Evolutionary conservation across 805 yeast species (phyloP).

Genomic region (Ogataea angusta): DNA sequence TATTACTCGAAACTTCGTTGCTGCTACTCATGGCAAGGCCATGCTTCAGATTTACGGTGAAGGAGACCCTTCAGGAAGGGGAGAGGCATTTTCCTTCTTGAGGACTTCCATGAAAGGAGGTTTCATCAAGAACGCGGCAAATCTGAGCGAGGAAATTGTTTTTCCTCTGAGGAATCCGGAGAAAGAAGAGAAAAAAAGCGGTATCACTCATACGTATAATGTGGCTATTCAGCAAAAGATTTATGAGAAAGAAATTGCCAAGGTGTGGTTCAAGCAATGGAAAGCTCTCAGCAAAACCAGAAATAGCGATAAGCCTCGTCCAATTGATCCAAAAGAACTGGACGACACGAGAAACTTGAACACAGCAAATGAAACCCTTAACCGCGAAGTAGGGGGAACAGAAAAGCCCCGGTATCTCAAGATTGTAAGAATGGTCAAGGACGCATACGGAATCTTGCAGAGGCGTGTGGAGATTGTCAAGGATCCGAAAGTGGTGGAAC

Average conservation of each 20-base stretch:
- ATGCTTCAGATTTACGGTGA: slow-evolving; percentile 93
- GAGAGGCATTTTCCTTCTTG: slow-evolving; percentile 83
- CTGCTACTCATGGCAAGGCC: slow-evolving; percentile 94
- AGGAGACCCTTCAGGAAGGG: slow-evolving; percentile 92
- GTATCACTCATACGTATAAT: slow-evolving; percentile 67
- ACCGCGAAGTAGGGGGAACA: slow-evolving; percentile 26
- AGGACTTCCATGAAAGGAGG: slow-evolving; percentile 96
- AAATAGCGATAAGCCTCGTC: slow-evolving; percentile 24
- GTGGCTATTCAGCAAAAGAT: slow-evolving; percentile 85
- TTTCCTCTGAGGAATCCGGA: slow-evolving; percentile 21
- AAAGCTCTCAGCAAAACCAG: slow-evolving; percentile 45
- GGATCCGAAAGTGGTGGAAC: slow-evolving; percentile 84
- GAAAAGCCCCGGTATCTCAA: slow-evolving; percentile 39
- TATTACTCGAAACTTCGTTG: slow-evolving; percentile 82
- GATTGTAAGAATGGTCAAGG: slow-evolving; percentile 77
- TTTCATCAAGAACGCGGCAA: slow-evolving; percentile 40
- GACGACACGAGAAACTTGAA: slow-evolving; percentile 31
- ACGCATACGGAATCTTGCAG: slow-evolving; percentile 81
- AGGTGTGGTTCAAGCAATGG: slow-evolving; percentile 88
- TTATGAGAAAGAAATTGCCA: slow-evolving; percentile 83
- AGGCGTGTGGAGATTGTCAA: slow-evolving; percentile 72
- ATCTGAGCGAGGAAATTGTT: slow-evolving; percentile 13
- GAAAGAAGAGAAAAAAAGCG: slow-evolving; percentile 37
- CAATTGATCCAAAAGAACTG: slow-evolving; percentile 14
- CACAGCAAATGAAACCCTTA: slow-evolving; percentile 32